Base-by-base conservation (phyloP, 306 rosid genomes). In the Fagus sylvatica region DNA sequence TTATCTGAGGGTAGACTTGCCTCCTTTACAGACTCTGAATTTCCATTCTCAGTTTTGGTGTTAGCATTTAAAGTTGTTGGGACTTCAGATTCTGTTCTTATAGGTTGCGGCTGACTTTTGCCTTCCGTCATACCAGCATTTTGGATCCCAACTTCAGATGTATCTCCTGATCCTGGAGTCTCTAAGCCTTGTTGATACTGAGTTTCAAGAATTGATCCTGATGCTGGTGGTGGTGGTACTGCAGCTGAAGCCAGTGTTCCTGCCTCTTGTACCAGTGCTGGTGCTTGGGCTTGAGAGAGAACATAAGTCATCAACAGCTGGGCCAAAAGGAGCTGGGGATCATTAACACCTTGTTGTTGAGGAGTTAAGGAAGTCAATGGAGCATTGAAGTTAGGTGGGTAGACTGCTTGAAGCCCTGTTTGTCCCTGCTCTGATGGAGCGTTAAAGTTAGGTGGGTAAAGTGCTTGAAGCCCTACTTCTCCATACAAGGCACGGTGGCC, bases 251-350 rank as follows among this genome's bases (percentile, higher is more conserved):
- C 71, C 49, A 39, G n/a, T 39, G 75, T 60, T 65, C 69, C 46
- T 72, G 69, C 39, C 34, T 83, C 61, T 19, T 83, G 39, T 76
- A 78, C 74, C 67, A 76, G 3, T 75, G 82, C 85, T 48, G 40
- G 71, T 8, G 51, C 68, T 15, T 10, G 93, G 78, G 81, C 67
- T 71, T 86, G 92, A 74, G 92, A 80, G 9, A 88, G 71, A 7
- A 86, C 86, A 8, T 76, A 82, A 53, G 74, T 90, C 93, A 88
- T 74, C 81, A 93, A 62, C 59, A 87, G 86, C 84, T 89, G 93
- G 59, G 91, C 96, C 83, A 93, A 78, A 66, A 89, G 87, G 67
- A 88, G 81, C 81, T 90, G 96, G 32, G 96, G 94, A 74, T 93
- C 96, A 70, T 57, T 87, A 60, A 76, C 82, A 69, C 85, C 88